These are phyloP conservation scores for Acmispon strigosus DNA, from an alignment of 306 rosid genomes.

Conservation along the genomic window DNA sequence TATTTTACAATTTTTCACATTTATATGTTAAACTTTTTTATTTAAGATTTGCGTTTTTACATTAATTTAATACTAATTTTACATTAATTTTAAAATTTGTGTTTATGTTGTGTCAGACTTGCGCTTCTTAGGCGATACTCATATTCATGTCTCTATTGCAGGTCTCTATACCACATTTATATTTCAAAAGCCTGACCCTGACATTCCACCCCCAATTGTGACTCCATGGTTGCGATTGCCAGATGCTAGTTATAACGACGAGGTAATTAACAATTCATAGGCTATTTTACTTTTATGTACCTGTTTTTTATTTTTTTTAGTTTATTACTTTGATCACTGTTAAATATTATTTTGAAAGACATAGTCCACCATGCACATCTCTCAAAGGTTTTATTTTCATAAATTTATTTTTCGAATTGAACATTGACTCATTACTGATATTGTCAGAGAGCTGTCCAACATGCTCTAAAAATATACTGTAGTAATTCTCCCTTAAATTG, in stretches of 20 bases:
- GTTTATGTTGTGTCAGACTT: too few relatives aligned
- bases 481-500: too few relatives aligned
- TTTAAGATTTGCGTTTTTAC: too few relatives aligned
- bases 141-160: constrained; percentile 23
- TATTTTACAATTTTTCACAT: too few relatives aligned
- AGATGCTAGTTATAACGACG: constrained; percentile 60
- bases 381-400: neutral
- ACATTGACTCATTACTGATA: neutral
- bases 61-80: too few relatives aligned
- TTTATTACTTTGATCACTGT: neutral
- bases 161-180: constrained; percentile 88
- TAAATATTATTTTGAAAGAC: neutral
- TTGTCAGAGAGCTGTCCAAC: neutral
- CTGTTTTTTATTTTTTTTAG: neutral
- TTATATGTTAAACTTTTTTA: too few relatives aligned
- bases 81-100: too few relatives aligned
- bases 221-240: constrained; percentile 56
- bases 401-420: neutral
- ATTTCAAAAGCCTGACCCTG: constrained; percentile 96
- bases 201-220: constrained; percentile 52
- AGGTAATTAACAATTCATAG: constrained; percentile 42
- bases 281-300: constrained; percentile 5
- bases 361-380: neutral
- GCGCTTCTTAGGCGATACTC: too few relatives aligned
- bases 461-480: neutral